phyloP scores from a whole-genome alignment of 2,329 filamentous ascomycete species.

The Dactylellina cionopaga region DNA sequence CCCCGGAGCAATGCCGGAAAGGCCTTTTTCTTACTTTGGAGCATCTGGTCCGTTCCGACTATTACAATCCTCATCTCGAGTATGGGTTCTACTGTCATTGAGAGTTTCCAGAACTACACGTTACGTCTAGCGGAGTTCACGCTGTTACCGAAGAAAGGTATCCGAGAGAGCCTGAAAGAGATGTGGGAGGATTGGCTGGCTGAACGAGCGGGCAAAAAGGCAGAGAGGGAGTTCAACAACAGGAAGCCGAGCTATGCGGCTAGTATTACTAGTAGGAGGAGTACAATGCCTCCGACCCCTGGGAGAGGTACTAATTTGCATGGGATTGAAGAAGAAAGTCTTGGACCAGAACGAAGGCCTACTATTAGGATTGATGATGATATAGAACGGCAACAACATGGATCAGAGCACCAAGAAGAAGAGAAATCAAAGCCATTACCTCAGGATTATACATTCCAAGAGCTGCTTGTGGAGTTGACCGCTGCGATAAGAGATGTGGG shows the following conservation, averaged over 20 bases:
- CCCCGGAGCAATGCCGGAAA: slow-evolving; percentile 81
- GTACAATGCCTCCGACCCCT: background rate
- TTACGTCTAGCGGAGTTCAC: slow-evolving; percentile 72
- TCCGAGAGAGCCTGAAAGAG: slow-evolving; percentile 21
- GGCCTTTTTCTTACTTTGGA: slow-evolving; percentile 92
- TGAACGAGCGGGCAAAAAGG: background rate
- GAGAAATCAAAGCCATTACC: slow-evolving; percentile 27
- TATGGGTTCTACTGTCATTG: slow-evolving; percentile 85
- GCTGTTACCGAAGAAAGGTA: slow-evolving; percentile 68
- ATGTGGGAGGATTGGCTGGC: slow-evolving; percentile 11
- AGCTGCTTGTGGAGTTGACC: slow-evolving; percentile 24
- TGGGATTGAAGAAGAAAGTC: background rate
- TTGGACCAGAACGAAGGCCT: background rate
- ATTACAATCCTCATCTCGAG: slow-evolving; percentile 87
- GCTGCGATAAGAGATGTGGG: slow-evolving; percentile 33
- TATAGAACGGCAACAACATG: slow-evolving; percentile 8
- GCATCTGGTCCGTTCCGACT: slow-evolving; percentile 82
- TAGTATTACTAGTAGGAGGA: slow-evolving; percentile 53
- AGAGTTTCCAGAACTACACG: slow-evolving; percentile 71
- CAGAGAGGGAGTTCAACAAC: background rate
- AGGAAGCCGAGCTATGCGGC: slow-evolving; percentile 57
- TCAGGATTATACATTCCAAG: slow-evolving; percentile 43
- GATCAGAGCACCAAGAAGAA: background rate
- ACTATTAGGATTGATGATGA: slow-evolving; percentile 13
- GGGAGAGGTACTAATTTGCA: background rate